Conservation (phyloP, 1,139 yeast genomes). For the Saccharomycopsis phalli region DNA sequence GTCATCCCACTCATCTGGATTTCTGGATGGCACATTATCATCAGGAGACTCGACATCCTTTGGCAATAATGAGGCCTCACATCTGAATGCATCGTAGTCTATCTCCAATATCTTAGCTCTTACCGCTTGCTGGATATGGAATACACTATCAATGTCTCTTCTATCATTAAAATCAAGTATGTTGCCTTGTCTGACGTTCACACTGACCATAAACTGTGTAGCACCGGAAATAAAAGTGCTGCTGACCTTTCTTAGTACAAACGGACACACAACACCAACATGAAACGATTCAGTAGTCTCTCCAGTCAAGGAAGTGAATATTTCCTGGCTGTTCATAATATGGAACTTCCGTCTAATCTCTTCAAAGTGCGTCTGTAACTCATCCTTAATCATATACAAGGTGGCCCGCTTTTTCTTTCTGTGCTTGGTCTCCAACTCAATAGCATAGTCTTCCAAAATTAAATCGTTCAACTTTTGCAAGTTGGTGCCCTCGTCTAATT, state of each 20-base stretch:
- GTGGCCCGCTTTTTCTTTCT: conserved; percentile 76
- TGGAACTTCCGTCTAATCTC: conserved; percentile 75
- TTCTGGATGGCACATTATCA: conserved; percentile 37
- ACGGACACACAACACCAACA: conserved; percentile 72
- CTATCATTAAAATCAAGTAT: conserved; percentile 48
- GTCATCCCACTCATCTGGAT: conserved; percentile 72
- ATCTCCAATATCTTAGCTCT: conserved; percentile 71
- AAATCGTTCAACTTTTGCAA: conserved; percentile 63
- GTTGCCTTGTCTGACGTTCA: conserved; percentile 56
- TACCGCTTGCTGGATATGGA: conserved; percentile 67
- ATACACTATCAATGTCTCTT: conserved; percentile 37
- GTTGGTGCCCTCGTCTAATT: conserved; percentile 45
- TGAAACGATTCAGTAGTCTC: conserved; percentile 65
- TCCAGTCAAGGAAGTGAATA: conserved; percentile 85
- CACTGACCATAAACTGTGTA: conserved; percentile 72
- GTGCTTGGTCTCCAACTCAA: conserved; percentile 70
- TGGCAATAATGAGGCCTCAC: conserved; percentile 61
- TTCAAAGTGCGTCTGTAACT: conserved; percentile 76
- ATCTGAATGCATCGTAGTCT: conserved; percentile 64
- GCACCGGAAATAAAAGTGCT: conserved; percentile 42
- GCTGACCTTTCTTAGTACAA: conserved; percentile 51
- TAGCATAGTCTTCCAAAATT: conserved; percentile 88
- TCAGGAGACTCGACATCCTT: conserved; percentile 58
- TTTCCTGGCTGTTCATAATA: conserved; percentile 56
- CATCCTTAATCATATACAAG: conserved; percentile 79